Percentiles rank a stretch among this genome's conserved stretches.
Evolutionary conservation across 192 early-diverging fungal genomes (phyloP).

Genomic region (Rhizoclosmatium globosum): DNA sequence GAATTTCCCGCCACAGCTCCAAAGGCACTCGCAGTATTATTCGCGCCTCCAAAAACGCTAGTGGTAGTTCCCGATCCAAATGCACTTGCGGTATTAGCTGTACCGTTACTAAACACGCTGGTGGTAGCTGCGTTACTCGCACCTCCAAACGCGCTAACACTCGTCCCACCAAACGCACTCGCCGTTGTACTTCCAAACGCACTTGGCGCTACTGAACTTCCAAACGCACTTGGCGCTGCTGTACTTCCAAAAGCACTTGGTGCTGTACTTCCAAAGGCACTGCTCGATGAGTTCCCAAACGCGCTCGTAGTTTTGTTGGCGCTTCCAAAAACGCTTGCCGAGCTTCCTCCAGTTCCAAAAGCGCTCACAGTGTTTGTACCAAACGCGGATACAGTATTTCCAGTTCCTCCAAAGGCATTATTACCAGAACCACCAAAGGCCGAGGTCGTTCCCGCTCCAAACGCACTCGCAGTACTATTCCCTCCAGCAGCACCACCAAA

Average conservation of each 20-base stretch:
- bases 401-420: neutral
- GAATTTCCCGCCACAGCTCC: neutral
- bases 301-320: neutral
- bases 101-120: neutral
- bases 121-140: neutral
- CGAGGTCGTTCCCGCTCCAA: neutral
- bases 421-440: neutral
- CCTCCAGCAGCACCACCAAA: neutral
- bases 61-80: neutral
- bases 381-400: neutral
- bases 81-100: neutral
- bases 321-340: neutral
- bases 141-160: neutral
- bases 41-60: neutral
- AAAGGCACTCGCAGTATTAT: neutral
- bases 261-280: neutral
- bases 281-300: neutral
- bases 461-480: neutral
- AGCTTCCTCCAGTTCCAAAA: neutral
- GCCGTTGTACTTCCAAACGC: neutral
- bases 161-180: neutral
- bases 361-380: neutral
- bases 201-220: neutral
- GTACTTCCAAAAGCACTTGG: neutral
- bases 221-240: neutral